These are phyloP conservation scores for Aspergillus bombycis DNA, from an alignment of 2,329 filamentous ascomycete species.

Conservation along the genomic window DNA sequence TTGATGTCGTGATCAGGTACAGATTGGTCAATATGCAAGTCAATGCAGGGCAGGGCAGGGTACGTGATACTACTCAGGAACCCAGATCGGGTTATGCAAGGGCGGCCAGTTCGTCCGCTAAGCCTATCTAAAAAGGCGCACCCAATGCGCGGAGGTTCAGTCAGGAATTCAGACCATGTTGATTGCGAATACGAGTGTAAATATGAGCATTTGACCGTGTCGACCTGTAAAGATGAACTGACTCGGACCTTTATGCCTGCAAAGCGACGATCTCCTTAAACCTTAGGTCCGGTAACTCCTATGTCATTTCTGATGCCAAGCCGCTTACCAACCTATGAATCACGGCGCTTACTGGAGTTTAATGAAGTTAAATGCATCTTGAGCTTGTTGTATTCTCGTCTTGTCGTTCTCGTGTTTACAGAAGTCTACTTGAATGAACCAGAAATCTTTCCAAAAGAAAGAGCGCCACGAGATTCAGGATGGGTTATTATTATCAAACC, in stretches of 20 bases:
- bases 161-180: background rate
- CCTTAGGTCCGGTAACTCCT: background rate
- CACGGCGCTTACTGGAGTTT: background rate
- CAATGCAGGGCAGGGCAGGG: background rate
- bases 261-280: background rate
- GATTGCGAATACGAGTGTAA: background rate
- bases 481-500: background rate
- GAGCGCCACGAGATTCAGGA: accelerated
- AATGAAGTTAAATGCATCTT: background rate
- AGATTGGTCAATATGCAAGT: background rate
- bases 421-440: too few species aligned
- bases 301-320: background rate
- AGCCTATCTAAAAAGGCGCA: background rate
- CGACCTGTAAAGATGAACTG: background rate
- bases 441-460: background rate
- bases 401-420: too few species aligned
- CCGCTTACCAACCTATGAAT: background rate
- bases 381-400: background rate
- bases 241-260: background rate
- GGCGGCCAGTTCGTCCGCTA: background rate
- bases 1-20: constrained; percentile 1
- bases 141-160: background rate
- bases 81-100: background rate
- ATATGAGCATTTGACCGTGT: background rate
- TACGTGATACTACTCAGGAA: background rate